Percentiles rank a stretch among this genome's conserved stretches.
Evolutionary conservation across 2,329 filamentous ascomycete species (phyloP).

Genomic region (Zelopaecilomyces penicillatus): DNA sequence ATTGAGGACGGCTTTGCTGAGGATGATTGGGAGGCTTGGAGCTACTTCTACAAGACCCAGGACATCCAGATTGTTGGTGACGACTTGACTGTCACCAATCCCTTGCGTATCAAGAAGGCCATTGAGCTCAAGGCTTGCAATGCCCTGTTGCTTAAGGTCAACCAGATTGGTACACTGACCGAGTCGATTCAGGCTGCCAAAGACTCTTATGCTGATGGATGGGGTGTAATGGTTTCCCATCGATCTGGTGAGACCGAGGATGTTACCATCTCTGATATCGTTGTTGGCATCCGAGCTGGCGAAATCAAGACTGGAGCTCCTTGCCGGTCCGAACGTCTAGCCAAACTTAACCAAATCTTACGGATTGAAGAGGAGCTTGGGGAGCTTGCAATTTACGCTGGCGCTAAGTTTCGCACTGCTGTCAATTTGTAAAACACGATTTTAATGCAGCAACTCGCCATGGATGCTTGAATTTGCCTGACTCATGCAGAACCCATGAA

Average conservation of each 20-base stretch:
- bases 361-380: constrained; percentile 99
- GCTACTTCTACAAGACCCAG: constrained; percentile 99
- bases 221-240: constrained; percentile 99
- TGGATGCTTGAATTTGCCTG: no score
- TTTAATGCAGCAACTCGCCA: no score
- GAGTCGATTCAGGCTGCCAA: constrained; percentile 99
- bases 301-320: constrained; percentile 99
- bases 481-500: no score
- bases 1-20: constrained; percentile 99
- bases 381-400: constrained; percentile 83
- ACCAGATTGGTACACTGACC: constrained; percentile 98
- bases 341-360: constrained; percentile 99
- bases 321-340: constrained; percentile 91
- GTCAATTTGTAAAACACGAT: constrained; percentile 65
- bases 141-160: constrained; percentile 96
- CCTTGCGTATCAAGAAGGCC: constrained; percentile 97
- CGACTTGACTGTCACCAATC: constrained; percentile 98
- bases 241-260: constrained; percentile 99
- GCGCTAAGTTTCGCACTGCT: constrained; percentile 81
- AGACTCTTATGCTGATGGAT: constrained; percentile 90
- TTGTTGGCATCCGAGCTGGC: constrained; percentile 89
- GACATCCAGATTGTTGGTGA: constrained; percentile 98
- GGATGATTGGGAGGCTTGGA: constrained; percentile 99
- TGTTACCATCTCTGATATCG: constrained; percentile 97
- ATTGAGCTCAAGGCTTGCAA: constrained; percentile 99